These are phyloP conservation scores for Luffa aegyptiaca DNA, from an alignment of 306 rosid genomes.

Conservation along the genomic window DNA sequence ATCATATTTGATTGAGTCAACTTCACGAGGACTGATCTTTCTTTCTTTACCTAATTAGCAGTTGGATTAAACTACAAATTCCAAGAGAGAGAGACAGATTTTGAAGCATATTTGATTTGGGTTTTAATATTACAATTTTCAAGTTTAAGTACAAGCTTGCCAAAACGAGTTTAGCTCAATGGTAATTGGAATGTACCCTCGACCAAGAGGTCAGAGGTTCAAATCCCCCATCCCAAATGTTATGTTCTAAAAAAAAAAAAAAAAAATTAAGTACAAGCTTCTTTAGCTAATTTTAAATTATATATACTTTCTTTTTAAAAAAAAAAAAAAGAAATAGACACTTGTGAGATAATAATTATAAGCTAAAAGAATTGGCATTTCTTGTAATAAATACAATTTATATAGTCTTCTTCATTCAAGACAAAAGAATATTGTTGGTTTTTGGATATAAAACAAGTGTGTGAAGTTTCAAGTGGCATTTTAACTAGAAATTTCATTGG, in stretches of 20 bases:
- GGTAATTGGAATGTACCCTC: no score
- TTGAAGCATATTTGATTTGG: background rate
- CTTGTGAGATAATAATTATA: background rate
- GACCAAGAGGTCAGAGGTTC: no score
- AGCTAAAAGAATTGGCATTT: background rate
- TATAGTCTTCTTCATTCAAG: background rate
- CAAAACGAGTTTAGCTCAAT: no score
- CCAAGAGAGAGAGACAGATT: background rate
- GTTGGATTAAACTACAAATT: background rate
- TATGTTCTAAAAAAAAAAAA: no score
- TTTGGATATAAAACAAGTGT: background rate
- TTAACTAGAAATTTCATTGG: background rate
- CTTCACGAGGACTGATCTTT: background rate
- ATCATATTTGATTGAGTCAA: constrained; percentile 2
- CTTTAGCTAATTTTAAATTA: no score
- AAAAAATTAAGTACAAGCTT: no score
- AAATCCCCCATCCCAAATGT: no score
- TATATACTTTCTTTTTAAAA: background rate
- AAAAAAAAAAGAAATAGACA: background rate
- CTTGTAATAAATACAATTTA: background rate
- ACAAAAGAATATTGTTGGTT: background rate
- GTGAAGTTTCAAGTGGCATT: background rate
- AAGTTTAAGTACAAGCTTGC: no score
- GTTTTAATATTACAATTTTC: background rate
- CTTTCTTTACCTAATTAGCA: background rate